These are phyloP conservation scores for Xylaria grammica DNA, from an alignment of 495 filamentous ascomycete genomes.

Conservation along the genomic window DNA sequence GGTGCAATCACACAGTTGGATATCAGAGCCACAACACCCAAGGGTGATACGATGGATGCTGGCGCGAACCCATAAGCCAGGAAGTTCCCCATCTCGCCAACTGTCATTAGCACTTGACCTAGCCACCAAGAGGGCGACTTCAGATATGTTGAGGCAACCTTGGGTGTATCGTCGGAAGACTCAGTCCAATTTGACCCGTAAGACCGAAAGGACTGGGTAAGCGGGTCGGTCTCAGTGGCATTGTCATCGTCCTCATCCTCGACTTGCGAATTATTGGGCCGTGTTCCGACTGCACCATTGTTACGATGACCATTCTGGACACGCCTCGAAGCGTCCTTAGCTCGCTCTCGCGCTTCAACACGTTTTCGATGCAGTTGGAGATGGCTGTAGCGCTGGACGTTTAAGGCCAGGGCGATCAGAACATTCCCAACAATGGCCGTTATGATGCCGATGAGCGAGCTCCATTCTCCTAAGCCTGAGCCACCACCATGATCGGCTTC, in stretches of 20 bases:
- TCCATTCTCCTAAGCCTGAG: constrained; percentile 73
- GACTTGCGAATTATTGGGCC: constrained; percentile 18
- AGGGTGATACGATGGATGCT: constrained; percentile 94
- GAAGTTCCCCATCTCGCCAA: constrained; percentile 97
- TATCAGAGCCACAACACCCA: constrained; percentile 92
- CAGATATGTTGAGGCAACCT: constrained; percentile 64
- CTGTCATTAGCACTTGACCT: constrained; percentile 85
- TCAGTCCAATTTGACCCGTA: constrained; percentile 45
- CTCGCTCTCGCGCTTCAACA: constrained; percentile 51
- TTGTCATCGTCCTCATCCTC: constrained; percentile 36
- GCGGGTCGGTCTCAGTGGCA: constrained; percentile 53
- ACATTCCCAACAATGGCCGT: constrained; percentile 91
- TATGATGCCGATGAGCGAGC: constrained; percentile 89
- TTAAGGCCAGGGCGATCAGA: constrained; percentile 92
- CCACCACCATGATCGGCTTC: constrained; percentile 45
- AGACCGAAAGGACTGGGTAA: constrained; percentile 53
- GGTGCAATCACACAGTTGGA: constrained; percentile 97
- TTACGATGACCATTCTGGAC: constrained; percentile 40
- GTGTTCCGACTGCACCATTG: constrained; percentile 28
- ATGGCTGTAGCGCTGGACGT: constrained; percentile 95
- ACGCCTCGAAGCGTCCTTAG: constrained; percentile 51
- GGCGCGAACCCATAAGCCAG: constrained; percentile 98
- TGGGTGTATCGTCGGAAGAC: constrained; percentile 40
- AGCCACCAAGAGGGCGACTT: constrained; percentile 95
- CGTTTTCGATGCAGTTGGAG: constrained; percentile 66